Base-by-base conservation (phyloP, 768 basidiomycete species). In the Paxillus ammoniavirescens region DNA sequence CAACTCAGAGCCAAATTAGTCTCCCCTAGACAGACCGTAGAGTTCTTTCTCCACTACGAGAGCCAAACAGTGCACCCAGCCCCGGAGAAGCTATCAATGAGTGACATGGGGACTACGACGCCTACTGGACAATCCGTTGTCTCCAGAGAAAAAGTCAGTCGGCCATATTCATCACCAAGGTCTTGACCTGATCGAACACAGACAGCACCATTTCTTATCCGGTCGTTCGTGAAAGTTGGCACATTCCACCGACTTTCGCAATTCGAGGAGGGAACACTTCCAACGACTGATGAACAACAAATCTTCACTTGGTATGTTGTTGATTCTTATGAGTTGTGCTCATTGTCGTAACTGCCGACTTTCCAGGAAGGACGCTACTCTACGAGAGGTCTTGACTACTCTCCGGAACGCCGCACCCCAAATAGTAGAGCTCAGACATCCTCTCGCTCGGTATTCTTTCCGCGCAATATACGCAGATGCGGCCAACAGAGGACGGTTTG, bases 131-230 rank as follows among this genome's bases (percentile, higher is more conserved):
- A 75, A 44, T 74, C 81, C 13, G 71, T 75, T 10, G 70, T 83
- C n/a, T 71, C 78, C 33, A 73, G 85, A 43, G 83, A 84, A 67
- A 86, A 84, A 72, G 84, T 81, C n/a, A 26, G 47, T 49, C 6
- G 7, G 9, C 5, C 0, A 3, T 9, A 6, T 38, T 6, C 5
- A 48, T 54, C 6, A 61, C 35, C 30, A 35, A 35, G 35, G 13
- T 14, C 13, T 14, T 13, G 51, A 23, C 26, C 40, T 21, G 21
- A 53, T 50, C 17, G 33, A 9, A 21, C 13, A 31, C 57, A 91
- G 90, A 89, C 85, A 5, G 78, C 86, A 0, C 91, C 91, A 6
- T 93, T 93, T 69, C 82, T 93, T 50, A 83, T 93, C 35, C 81
- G 91, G 47, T 77, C 89, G 13, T 93, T 93, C 67, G 79, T 92